A percentile compares a stretch with the other conserved stretches of the same genome.
Conservation (phyloP, 2,329 filamentous ascomycete genomes). For the Didymella pinodella region DNA sequence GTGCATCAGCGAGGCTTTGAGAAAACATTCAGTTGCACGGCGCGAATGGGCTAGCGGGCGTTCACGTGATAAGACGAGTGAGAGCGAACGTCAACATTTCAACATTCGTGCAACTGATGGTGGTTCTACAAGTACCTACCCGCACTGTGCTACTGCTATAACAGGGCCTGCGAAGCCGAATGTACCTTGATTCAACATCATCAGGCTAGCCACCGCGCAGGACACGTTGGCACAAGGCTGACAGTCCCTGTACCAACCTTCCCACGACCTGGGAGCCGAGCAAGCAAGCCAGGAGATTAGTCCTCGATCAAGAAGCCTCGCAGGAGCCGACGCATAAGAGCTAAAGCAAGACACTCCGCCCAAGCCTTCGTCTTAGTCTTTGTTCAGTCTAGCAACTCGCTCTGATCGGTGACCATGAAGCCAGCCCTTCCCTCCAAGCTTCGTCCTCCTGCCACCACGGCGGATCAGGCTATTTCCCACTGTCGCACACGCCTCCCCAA, state of each 20-base stretch:
- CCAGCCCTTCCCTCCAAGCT: conserved; percentile 15
- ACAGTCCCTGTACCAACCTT: conserved; percentile 9
- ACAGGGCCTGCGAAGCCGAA: conserved; percentile 30
- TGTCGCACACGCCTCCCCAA: conserved; percentile 30
- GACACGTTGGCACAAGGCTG: conserved; percentile 23
- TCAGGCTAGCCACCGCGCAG: conserved; percentile 7
- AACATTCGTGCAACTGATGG: conserved; percentile 3
- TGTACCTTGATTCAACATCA: conserved; percentile 37
- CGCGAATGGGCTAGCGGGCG: conserved; percentile 22
- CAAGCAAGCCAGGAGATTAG: conserved; percentile 18
- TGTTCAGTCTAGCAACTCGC: conserved; percentile 14
- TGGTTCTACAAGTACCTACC: conserved; percentile 21
- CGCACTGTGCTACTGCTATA: conserved; percentile 24
- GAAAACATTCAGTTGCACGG: conserved; percentile 29
- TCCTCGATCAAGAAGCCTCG: conserved; percentile 15
- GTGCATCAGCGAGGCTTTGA: conserved; percentile 9
- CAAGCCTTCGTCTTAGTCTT: conserved; percentile 13
- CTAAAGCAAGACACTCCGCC: conserved; percentile 17
- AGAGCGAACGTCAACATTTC: conserved; percentile 1
- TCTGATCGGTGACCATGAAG: conserved; percentile 15
- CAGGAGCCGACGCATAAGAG: conserved; percentile 18
- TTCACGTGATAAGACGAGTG: conserved; percentile 12
- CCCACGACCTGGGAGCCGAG: conserved; percentile 14
- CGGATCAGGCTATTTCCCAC: conserved; percentile 32
- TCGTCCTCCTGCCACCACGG: conserved; percentile 38